These are phyloP conservation scores for Colletotrichum gloeosporioides DNA, from an alignment of 2,329 filamentous ascomycete genomes.

Conservation along the genomic window DNA sequence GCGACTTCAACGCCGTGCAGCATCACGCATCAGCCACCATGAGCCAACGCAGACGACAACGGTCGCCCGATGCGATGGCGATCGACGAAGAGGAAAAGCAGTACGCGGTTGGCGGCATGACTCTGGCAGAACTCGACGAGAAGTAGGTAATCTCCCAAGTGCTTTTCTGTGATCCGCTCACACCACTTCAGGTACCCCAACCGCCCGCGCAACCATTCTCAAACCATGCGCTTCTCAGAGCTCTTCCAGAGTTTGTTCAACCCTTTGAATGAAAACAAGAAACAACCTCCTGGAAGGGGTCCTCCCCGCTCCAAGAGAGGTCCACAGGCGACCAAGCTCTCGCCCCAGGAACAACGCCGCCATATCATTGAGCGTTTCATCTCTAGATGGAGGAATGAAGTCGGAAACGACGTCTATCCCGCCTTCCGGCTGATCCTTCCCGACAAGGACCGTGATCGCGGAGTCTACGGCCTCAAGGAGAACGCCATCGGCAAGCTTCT, in stretches of 20 bases:
- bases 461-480: conserved; percentile 95
- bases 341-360: conserved; percentile 78
- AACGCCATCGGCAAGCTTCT: conserved; percentile 87
- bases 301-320: conserved; percentile 63
- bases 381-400: conserved; percentile 82
- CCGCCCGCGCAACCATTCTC: conserved; percentile 79
- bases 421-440: conserved; percentile 90
- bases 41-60: conserved; percentile 32
- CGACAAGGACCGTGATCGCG: conserved; percentile 89
- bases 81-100: conserved; percentile 57
- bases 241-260: conserved; percentile 83
- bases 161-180: neutral
- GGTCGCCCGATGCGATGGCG: conserved; percentile 44
- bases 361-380: conserved; percentile 89
- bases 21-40: conserved; percentile 27
- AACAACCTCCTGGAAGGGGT: conserved; percentile 67
- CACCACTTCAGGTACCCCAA: conserved; percentile 74
- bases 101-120: conserved; percentile 46
- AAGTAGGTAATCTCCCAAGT: conserved; percentile 37
- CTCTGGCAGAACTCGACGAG: conserved; percentile 48
- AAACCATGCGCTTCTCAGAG: conserved; percentile 82
- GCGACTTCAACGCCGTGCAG: neutral
- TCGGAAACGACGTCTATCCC: conserved; percentile 92
- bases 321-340: conserved; percentile 62
- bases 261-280: conserved; percentile 78